Evolutionary conservation across 2,329 filamentous ascomycete species (phyloP).

Genomic region (Xenoacremonium recifei): DNA sequence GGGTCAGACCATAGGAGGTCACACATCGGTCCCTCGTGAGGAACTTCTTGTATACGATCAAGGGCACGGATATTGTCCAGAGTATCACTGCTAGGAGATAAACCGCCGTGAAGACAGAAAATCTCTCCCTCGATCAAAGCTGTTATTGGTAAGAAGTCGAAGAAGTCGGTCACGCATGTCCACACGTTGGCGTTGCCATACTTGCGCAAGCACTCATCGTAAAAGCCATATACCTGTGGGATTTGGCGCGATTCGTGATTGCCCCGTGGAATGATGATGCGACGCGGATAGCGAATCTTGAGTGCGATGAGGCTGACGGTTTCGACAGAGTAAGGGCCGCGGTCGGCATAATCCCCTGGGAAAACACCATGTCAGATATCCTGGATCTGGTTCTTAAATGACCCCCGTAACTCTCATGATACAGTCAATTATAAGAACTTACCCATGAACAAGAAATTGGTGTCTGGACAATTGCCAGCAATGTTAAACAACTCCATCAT

Average conservation of each 20-base stretch:
- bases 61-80: constrained; percentile 93
- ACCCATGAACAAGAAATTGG: constrained; percentile 99
- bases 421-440: constrained; percentile 20
- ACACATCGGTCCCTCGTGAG: constrained; percentile 97
- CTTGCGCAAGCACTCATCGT: constrained; percentile 97
- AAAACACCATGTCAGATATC: too few relatives aligned
- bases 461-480: constrained; percentile 95
- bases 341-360: constrained; percentile 95
- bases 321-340: constrained; percentile 98
- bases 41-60: constrained; percentile 96
- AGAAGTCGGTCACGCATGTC: constrained; percentile 99
- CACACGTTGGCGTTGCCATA: constrained; percentile 99
- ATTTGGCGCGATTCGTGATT: constrained; percentile 99
- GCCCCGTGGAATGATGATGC: constrained; percentile 96
- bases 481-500: constrained; percentile 99
- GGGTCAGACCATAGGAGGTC: constrained; percentile 98
- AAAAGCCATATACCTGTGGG: constrained; percentile 98
- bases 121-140: constrained; percentile 99
- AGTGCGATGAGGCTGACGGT: constrained; percentile 94
- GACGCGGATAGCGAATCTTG: constrained; percentile 96
- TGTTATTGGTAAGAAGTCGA: constrained; percentile 96
- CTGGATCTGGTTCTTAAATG: constrained; percentile 41
- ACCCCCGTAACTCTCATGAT: not conserved
- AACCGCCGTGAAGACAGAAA: constrained; percentile 95
- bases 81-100: constrained; percentile 94